Percentiles rank a stretch among this genome's conserved stretches.
Conservation (phyloP, 2,329 filamentous ascomycete species). For the Cladophialophora exuberans region DNA sequence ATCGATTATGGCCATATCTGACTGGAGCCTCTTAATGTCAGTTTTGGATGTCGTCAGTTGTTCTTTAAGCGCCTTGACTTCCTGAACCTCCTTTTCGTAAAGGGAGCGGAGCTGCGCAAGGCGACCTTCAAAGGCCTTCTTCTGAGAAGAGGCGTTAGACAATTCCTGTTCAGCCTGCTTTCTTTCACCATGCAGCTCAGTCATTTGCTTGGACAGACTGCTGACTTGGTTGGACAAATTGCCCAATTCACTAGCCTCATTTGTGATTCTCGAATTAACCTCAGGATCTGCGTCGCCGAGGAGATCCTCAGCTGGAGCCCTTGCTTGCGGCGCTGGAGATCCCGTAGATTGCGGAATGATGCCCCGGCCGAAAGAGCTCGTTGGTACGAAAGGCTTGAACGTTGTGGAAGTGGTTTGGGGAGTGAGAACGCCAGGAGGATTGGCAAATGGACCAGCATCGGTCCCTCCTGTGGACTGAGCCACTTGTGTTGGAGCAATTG, state of each 20-base stretch:
- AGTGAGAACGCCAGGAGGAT: slow-evolving; percentile 43
- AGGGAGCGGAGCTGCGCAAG: slow-evolving; percentile 81
- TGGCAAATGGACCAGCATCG: slow-evolving; percentile 56
- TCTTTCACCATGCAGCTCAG: slow-evolving; percentile 85
- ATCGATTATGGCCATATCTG: slow-evolving; percentile 82
- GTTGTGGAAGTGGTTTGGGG: slow-evolving; percentile 45
- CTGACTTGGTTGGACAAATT: slow-evolving; percentile 96
- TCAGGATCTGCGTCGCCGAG: slow-evolving; percentile 90
- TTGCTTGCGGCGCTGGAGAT: slow-evolving; percentile 47
- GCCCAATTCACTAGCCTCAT: slow-evolving; percentile 87
- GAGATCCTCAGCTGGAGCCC: slow-evolving; percentile 71
- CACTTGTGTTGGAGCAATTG: slow-evolving; percentile 51
- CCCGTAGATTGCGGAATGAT: slow-evolving; percentile 78
- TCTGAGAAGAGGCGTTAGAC: slow-evolving; percentile 79
- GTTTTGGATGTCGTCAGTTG: slow-evolving; percentile 74
- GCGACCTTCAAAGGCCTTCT: slow-evolving; percentile 88
- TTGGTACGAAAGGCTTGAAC: slow-evolving; percentile 91
- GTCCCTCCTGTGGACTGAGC: slow-evolving; percentile 76
- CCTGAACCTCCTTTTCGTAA: slow-evolving; percentile 91
- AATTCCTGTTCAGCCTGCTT: slow-evolving; percentile 78
- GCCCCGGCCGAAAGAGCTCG: slow-evolving; percentile 86
- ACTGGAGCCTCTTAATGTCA: slow-evolving; percentile 81
- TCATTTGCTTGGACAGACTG: slow-evolving; percentile 88
- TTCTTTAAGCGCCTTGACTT: slow-evolving; percentile 82
- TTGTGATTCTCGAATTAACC: slow-evolving; percentile 82